Base-by-base conservation (phyloP, 305 asterid genomes). In the Caryopteris hybrid region DNA sequence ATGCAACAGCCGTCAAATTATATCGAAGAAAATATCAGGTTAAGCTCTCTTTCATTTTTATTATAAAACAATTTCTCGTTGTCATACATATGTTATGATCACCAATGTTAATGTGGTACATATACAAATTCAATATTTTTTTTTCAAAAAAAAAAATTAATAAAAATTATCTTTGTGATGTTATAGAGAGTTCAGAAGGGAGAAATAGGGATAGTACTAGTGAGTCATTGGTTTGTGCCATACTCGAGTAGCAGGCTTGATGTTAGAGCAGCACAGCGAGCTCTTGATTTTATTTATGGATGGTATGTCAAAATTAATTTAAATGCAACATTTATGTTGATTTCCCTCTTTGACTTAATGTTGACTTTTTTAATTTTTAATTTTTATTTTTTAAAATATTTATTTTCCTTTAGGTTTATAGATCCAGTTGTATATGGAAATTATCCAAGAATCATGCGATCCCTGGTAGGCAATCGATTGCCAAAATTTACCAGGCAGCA, bases 241-340 rank as follows among this genome's bases (percentile, higher is more conserved):
- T 66, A 68, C 47, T 72, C 86, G 1, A 74, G 11, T 0, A 74
- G 70, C 68, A 60, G 3, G 13, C 70, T 23, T 5, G 86, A 85
- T 22, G 34, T 10, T 0, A 16, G 51, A 14, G 89, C 95, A 25
- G 77, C 80, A 2, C 70, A 71, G 59, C 69, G 95, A 66, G 88
- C 86, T 14, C 70, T 85, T 12, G 90, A 84, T 70, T 88, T 88
- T 34, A 61, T 69, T 59, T 79, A 31, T n/a, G 95, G 92, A 74
- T 88, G 92, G 95, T 85, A n/a, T 74, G 80, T 64, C 5, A 2
- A 29, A 50, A 4, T 7, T 54, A 53, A 20, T 11, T 47, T 18
- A 20, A 8, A 22, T n/a, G n/a, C n/a, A n/a, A n/a, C n/a, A n/a
- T n/a, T n/a, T n/a, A n/a, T n/a, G n/a, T n/a, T n/a, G n/a, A n/a